phyloP scores from a whole-genome alignment of 345 rosid species.

The Conringia planisiliqua region DNA sequence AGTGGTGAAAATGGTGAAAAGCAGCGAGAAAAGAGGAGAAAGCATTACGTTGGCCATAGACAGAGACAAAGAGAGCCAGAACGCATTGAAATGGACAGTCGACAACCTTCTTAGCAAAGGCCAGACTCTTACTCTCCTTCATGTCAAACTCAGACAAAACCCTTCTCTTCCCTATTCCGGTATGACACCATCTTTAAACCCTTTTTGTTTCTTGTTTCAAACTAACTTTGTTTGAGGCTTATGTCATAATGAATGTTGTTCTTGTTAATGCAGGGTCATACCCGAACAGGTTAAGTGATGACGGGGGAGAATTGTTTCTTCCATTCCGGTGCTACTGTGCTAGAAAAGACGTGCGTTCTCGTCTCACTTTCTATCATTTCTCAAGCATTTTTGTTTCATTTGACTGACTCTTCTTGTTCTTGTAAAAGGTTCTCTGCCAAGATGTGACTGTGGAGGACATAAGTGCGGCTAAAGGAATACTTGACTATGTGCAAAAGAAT shows the following conservation, averaged over 20 bases:
- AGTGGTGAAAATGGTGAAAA: slow-evolving; percentile 19
- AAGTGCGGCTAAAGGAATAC: slow-evolving; percentile 50
- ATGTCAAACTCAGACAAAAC: slow-evolving; percentile 46
- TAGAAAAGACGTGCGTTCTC: slow-evolving; percentile 58
- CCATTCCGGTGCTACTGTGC: slow-evolving; percentile 88
- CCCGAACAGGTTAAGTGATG: slow-evolving; percentile 31
- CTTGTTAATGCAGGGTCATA: slow-evolving; percentile 35
- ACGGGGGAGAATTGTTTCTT: slow-evolving; percentile 56
- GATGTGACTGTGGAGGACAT: slow-evolving; percentile 60
- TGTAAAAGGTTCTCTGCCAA: slow-evolving; percentile 52
- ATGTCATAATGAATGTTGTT: not conserved
- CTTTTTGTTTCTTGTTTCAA: not conserved
- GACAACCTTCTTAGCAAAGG: slow-evolving; percentile 57
- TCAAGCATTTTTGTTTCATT: not conserved
- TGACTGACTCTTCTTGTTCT: not conserved
- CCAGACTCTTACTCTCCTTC: slow-evolving; percentile 62
- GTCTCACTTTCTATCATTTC: not conserved
- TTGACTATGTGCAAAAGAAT: slow-evolving; percentile 39
- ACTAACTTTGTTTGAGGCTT: not conserved
- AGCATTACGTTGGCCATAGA: slow-evolving; percentile 61
- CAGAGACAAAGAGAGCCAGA: slow-evolving; percentile 73
- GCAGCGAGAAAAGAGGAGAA: slow-evolving; percentile 21
- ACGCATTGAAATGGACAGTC: slow-evolving; percentile 72
- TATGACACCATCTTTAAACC: not conserved
- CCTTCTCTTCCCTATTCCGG: slow-evolving; percentile 40